These are phyloP conservation scores for Penicillium occitanis DNA, from an alignment of 2,329 filamentous ascomycete genomes.

Conservation along the genomic window DNA sequence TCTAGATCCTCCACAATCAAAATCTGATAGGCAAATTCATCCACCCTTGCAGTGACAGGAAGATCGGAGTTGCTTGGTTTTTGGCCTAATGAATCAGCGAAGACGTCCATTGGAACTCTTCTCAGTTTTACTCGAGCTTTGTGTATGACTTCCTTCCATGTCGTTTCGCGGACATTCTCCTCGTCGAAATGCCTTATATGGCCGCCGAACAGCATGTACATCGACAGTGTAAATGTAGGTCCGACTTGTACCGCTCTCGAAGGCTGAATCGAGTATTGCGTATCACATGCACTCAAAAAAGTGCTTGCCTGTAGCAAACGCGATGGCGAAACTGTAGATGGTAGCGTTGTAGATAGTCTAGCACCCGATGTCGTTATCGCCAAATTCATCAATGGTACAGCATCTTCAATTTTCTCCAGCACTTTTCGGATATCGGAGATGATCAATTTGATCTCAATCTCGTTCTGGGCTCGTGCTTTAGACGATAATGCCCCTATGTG, in stretches of 20 bases:
- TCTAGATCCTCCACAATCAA: conserved; percentile 80
- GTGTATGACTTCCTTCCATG: conserved; percentile 96
- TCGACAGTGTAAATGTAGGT: conserved; percentile 77
- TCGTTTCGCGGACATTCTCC: conserved; percentile 62
- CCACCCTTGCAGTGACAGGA: conserved; percentile 45
- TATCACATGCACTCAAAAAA: conserved; percentile 82
- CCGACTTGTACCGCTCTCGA: conserved; percentile 74
- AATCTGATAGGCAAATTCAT: conserved; percentile 77
- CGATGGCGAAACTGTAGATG: conserved; percentile 82
- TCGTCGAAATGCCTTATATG: conserved; percentile 63
- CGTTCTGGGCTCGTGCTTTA: conserved; percentile 56
- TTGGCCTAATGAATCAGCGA: conserved; percentile 33
- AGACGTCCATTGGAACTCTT: conserved; percentile 62
- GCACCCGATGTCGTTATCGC: conserved; percentile 94
- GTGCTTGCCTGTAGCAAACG: conserved; percentile 89
- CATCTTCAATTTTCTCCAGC: conserved; percentile 78
- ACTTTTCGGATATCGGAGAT: conserved; percentile 73
- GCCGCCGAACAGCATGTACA: conserved; percentile 93
- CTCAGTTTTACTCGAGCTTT: conserved; percentile 82
- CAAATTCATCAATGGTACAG: conserved; percentile 86
- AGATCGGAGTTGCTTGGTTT: conserved; percentile 28
- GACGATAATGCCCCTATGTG: conserved; percentile 35
- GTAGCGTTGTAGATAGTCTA: conserved; percentile 75
- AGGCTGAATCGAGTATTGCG: conserved; percentile 69
- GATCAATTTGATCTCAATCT: conserved; percentile 67